Percentiles rank a stretch among this genome's conserved stretches.
phyloP scores from a whole-genome alignment of 305 asterid species.

The Vinca major region DNA sequence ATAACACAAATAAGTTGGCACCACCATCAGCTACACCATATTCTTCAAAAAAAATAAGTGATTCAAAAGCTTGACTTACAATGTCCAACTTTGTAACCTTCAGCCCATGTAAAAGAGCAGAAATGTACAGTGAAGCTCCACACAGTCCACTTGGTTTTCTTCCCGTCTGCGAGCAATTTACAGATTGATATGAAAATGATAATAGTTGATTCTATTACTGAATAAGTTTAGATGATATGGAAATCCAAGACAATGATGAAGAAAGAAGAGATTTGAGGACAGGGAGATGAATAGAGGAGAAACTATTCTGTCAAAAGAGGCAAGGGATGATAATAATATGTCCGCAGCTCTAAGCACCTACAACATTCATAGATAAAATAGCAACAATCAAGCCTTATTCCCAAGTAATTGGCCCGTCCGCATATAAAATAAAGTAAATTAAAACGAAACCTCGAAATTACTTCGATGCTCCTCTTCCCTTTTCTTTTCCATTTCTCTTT shows the following conservation, averaged over 20 bases:
- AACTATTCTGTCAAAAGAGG: background rate
- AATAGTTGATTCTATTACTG: background rate
- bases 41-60: background rate
- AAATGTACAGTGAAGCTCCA: conserved; percentile 77
- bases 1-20: background rate
- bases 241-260: background rate
- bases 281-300: background rate
- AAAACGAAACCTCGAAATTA: background rate
- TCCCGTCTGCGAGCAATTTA: conserved; percentile 54
- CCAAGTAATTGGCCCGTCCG: no score
- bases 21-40: background rate
- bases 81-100: conserved; percentile 46
- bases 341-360: background rate
- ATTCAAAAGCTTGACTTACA: conserved; percentile 34
- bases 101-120: conserved; percentile 66
- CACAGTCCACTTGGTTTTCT: conserved; percentile 89
- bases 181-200: background rate
- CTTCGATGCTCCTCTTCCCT: background rate
- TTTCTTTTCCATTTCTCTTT: no score
- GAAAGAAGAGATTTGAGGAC: background rate
- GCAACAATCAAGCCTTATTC: no score
- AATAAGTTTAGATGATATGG: background rate
- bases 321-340: background rate
- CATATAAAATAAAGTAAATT: background rate
- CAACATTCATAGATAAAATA: background rate